These are phyloP conservation scores for Syzygium malaccense DNA, from an alignment of 441 rosid species.

Conservation along the genomic window DNA sequence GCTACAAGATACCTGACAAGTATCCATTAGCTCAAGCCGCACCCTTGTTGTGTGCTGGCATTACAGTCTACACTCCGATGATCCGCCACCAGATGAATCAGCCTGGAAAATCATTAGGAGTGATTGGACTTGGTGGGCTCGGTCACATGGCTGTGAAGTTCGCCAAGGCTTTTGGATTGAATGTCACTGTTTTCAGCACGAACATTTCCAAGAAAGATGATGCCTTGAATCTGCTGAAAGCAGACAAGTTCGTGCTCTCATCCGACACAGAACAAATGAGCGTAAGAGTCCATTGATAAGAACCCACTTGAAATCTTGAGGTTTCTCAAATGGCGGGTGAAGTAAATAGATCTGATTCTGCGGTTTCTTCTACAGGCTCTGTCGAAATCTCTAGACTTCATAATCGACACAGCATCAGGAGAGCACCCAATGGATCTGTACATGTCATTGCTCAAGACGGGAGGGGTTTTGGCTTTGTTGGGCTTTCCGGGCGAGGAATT, in stretches of 20 bases:
- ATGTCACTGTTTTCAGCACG: not conserved
- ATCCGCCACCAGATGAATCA: not conserved
- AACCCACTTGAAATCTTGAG: not conserved
- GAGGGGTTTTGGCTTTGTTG: not conserved
- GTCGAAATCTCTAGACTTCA: not conserved
- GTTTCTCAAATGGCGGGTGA: not conserved
- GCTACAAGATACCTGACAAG: not conserved
- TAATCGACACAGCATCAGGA: not conserved
- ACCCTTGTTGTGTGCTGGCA: not conserved
- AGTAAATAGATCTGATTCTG: not conserved
- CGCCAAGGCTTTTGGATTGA: not conserved
- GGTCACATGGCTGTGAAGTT: not conserved
- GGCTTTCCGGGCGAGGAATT: not conserved
- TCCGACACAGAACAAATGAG: not conserved
- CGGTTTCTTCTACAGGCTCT: not conserved
- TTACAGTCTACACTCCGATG: not conserved
- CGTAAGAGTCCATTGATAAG: not conserved
- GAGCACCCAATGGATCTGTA: not conserved
- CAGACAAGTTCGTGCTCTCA: not conserved
- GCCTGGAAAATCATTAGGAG: not conserved
- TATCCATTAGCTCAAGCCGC: not conserved
- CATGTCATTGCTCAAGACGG: not conserved
- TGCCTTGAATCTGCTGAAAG: not conserved
- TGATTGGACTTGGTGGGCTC: not conserved
- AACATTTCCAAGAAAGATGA: not conserved